Evolutionary conservation across 2,329 filamentous ascomycete genomes (phyloP), one percentile per base, ranked within the genome.

Genomic region (Fusarium agapanthi): DNA sequence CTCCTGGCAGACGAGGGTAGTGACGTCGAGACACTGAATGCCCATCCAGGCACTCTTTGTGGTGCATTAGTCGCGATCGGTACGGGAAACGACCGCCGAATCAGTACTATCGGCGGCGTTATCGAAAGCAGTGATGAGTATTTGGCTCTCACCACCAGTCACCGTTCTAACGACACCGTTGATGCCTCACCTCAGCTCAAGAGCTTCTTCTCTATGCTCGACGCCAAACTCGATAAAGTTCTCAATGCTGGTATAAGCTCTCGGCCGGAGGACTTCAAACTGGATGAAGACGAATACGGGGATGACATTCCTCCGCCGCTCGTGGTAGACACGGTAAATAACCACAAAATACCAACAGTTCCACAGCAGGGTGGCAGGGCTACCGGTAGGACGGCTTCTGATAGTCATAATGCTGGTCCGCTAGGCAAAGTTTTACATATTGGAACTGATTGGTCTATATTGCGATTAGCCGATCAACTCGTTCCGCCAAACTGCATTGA

Each of bases 381-480:
- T 11, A 3, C 6, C 30, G 5, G 15, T 24, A 18, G 1, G 2
- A 12, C 7, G 11, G 12, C n/a, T 24, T 14, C n/a, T 50, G 22
- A 24, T 16, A 6, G 6, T 20, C 14, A 32, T 13, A 5, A 18
- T 24, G 12, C 47, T 7, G 32, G n/a, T 20, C n/a, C 32, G 3
- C 4, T 51, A 5, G 47, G 32, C 4, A 24, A 13, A 7, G 16
- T 35, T 1, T 4, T 51, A 35, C n/a, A 35, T 4, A 20, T 2
- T 7, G 47, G 32, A 32, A 51, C 47, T 20, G 32, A 35, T 35
- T 51, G 32, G 32, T 32, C 47, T 1, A 3, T 51, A 7, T 1
- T 51, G 16, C 30, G 47, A 16, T 26, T 51, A 1, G 16, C 30
- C 3, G n/a, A 51, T 26, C 47, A 51, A 5, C n/a, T 51, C 6